These are phyloP conservation scores for Paraphoma chrysanthemicola DNA, from an alignment of 2,329 filamentous ascomycete genomes.

Conservation along the genomic window DNA sequence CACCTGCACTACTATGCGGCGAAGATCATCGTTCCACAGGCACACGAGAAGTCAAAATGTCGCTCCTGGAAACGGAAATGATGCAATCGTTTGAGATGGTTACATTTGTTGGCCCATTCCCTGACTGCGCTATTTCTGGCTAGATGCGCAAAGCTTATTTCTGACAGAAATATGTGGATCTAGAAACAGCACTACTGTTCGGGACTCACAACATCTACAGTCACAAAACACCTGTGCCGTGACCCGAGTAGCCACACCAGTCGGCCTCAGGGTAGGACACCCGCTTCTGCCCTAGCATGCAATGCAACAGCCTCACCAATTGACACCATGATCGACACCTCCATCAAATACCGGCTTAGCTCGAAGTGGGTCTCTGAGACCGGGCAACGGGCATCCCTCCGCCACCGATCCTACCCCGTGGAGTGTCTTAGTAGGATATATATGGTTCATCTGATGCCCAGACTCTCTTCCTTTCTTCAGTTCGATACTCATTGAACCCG, in stretches of 20 bases:
- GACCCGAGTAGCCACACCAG: conserved; percentile 25
- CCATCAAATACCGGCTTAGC: conserved; percentile 1
- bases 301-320: conserved; percentile 16
- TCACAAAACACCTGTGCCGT: conserved; percentile 29
- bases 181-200: conserved; percentile 25
- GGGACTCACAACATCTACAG: conserved; percentile 22
- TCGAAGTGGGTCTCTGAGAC: background rate
- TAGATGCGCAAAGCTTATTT: background rate
- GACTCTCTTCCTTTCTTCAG: background rate
- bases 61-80: background rate
- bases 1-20: too few species aligned
- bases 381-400: conserved; percentile 3
- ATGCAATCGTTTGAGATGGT: background rate
- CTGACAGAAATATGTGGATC: conserved; percentile 6
- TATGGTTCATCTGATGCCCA: background rate
- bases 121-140: background rate
- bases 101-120: background rate
- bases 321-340: conserved; percentile 7
- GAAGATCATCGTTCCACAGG: too few species aligned
- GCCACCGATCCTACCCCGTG: conserved; percentile 13
- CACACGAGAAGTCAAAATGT: too few species aligned
- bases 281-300: conserved; percentile 14
- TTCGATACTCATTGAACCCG: conserved; percentile 15
- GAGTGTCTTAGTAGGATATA: background rate
- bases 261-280: conserved; percentile 16